These are phyloP conservation scores for Echinosophora koreensis DNA, from an alignment of 306 rosid genomes.

Conservation along the genomic window DNA sequence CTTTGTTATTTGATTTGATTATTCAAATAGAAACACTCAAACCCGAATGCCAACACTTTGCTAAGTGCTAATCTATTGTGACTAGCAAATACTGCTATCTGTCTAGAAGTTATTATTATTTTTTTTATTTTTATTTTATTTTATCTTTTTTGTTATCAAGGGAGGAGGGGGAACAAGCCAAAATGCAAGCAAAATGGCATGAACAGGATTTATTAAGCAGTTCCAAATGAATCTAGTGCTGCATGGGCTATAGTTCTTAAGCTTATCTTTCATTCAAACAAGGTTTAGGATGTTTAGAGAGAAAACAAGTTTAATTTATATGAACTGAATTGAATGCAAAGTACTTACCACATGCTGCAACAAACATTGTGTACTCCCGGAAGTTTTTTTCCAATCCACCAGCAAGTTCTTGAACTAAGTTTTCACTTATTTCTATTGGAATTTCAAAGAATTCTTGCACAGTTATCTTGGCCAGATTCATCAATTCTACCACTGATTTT, in stretches of 20 bases:
- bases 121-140: not conserved
- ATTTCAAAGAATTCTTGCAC: constrained; percentile 81
- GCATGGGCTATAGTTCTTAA: not conserved
- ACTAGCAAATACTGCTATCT: not conserved
- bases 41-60: constrained; percentile 18
- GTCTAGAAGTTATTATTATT: not conserved
- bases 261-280: not conserved
- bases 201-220: not conserved
- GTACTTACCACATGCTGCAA: constrained; percentile 71
- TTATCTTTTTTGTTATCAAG: too few species aligned
- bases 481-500: constrained; percentile 76
- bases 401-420: constrained; percentile 75
- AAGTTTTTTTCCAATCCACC: constrained; percentile 61
- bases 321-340: not conserved
- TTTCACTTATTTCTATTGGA: constrained; percentile 76
- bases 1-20: not conserved
- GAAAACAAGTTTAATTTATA: constrained; percentile 1
- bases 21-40: not conserved
- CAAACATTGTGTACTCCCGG: constrained; percentile 71
- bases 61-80: not conserved
- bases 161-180: not conserved
- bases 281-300: not conserved
- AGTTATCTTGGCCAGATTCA: constrained; percentile 61
- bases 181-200: not conserved
- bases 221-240: not conserved